These are phyloP conservation scores for Botryotinia narcissicola DNA, from an alignment of 2,329 filamentous ascomycete species.

Conservation along the genomic window DNA sequence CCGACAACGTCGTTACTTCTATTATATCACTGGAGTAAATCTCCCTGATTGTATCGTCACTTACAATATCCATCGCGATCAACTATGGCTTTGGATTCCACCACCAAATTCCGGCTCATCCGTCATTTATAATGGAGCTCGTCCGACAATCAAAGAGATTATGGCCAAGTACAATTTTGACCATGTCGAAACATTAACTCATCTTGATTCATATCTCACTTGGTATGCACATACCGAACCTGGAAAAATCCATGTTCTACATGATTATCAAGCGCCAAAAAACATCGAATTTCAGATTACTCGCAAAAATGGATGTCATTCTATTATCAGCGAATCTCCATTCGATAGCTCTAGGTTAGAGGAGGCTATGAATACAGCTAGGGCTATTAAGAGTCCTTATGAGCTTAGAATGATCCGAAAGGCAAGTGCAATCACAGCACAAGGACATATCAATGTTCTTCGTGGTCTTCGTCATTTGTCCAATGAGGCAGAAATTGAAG, in stretches of 20 bases:
- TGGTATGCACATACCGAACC: conserved; percentile 43
- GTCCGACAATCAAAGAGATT: conserved; percentile 60
- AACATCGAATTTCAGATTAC: neutral
- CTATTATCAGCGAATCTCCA: conserved; percentile 18
- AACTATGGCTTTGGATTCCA: conserved; percentile 71
- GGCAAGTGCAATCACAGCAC: conserved; percentile 76
- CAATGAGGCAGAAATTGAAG: conserved; percentile 83
- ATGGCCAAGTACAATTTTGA: conserved; percentile 66
- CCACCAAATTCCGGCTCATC: conserved; percentile 58
- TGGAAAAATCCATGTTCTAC: conserved; percentile 46
- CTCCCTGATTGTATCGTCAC: conserved; percentile 54
- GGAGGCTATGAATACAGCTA: conserved; percentile 73
- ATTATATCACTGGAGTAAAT: conserved; percentile 55
- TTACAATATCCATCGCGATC: conserved; percentile 58
- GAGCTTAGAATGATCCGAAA: conserved; percentile 79
- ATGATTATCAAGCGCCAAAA: conserved; percentile 43
- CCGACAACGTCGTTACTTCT: conserved; percentile 60
- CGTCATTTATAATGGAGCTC: conserved; percentile 62
- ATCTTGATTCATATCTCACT: conserved; percentile 50
- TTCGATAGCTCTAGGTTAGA: conserved; percentile 56
- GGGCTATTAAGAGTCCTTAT: conserved; percentile 81
- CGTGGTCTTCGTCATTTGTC: conserved; percentile 58
- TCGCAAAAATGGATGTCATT: conserved; percentile 15
- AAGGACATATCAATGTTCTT: conserved; percentile 73
- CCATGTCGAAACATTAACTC: conserved; percentile 53